Conservation (phyloP, 2,329 filamentous ascomycete genomes). For the Sporothrix variecibatus region DNA sequence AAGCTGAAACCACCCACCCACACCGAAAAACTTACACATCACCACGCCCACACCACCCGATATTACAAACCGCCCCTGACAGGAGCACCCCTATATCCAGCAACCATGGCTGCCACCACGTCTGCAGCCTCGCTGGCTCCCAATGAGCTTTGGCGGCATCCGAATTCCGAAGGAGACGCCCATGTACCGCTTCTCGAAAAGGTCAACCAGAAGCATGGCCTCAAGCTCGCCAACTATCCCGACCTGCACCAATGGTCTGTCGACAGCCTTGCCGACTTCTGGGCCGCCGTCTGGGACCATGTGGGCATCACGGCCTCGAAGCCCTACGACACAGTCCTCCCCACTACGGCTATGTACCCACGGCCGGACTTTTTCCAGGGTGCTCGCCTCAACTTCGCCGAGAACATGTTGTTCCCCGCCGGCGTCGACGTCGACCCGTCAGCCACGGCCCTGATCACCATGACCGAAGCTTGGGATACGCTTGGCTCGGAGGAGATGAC, state of each 20-base stretch:
- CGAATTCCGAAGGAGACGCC: conserved; percentile 64
- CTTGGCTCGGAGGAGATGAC: conserved; percentile 50
- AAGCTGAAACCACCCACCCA: background rate
- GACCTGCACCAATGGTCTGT: conserved; percentile 87
- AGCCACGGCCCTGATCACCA: conserved; percentile 72
- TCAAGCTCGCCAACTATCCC: conserved; percentile 66
- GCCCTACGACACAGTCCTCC: conserved; percentile 67
- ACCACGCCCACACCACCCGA: background rate
- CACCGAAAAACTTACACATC: background rate
- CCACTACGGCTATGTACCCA: conserved; percentile 74
- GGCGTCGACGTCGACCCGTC: conserved; percentile 57
- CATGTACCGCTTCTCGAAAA: conserved; percentile 71
- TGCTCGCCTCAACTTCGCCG: conserved; percentile 84
- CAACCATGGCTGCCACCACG: background rate
- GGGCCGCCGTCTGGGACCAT: conserved; percentile 83
- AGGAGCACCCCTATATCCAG: background rate
- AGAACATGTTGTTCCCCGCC: conserved; percentile 83
- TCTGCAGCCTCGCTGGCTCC: conserved; percentile 1
- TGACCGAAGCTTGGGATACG: conserved; percentile 69
- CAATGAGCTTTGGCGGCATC: conserved; percentile 67
- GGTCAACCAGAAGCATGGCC: conserved; percentile 66
- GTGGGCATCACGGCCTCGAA: conserved; percentile 72
- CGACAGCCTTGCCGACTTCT: conserved; percentile 73
- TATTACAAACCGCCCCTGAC: background rate
- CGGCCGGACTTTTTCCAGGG: conserved; percentile 82